Evolutionary conservation across 352 stramenopile genomes (phyloP).

Genomic region (Phytophthora parvispora): DNA sequence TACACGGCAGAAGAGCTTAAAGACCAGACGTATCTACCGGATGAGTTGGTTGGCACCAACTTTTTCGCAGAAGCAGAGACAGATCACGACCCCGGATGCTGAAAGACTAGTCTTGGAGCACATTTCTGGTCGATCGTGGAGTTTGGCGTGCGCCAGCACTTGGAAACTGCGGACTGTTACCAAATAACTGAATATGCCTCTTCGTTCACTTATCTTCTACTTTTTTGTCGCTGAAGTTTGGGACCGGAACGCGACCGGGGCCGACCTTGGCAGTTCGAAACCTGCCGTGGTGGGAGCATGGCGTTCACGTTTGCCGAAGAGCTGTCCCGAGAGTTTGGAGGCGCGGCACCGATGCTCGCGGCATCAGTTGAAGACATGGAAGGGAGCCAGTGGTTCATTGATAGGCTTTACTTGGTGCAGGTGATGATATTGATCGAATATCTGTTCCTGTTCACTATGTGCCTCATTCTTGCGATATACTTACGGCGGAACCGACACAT

Average conservation of each 20-base stretch:
- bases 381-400: slow-evolving; percentile 17
- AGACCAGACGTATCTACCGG: slow-evolving; percentile 89
- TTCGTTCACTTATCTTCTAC: slow-evolving; percentile 15
- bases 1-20: slow-evolving; percentile 70
- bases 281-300: background rate
- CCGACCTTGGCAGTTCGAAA: background rate
- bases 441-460: slow-evolving; percentile 54
- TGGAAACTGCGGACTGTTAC: slow-evolving; percentile 21
- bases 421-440: slow-evolving; percentile 57
- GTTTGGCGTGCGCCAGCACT: background rate
- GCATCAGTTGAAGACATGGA: slow-evolving; percentile 2
- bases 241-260: background rate
- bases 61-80: slow-evolving; percentile 57
- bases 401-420: slow-evolving; percentile 50
- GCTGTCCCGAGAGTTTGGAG: background rate
- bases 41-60: slow-evolving; percentile 63
- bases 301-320: background rate
- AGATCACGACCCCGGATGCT: slow-evolving; percentile 10
- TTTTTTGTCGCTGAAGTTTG: background rate
- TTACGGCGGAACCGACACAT: slow-evolving; percentile 66
- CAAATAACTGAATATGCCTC: slow-evolving; percentile 16
- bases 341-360: background rate
- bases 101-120: background rate
- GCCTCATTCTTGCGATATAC: slow-evolving; percentile 56
- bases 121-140: background rate